These are phyloP conservation scores for Wickerhamiella vanderwaltii DNA, from an alignment of 805 yeast species.

Conservation along the genomic window DNA sequence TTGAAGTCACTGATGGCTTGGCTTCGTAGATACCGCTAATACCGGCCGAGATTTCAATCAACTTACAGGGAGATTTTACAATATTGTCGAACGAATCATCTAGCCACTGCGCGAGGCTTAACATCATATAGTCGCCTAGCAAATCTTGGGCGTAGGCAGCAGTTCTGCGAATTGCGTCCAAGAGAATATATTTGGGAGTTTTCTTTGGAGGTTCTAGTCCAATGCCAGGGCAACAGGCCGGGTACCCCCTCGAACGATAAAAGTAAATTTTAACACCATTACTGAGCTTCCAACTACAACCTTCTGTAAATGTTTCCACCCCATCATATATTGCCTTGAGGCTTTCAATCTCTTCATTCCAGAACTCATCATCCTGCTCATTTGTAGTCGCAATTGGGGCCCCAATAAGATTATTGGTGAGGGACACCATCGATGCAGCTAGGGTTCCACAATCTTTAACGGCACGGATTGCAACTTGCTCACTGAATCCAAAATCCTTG, in stretches of 20 bases:
- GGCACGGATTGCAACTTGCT: conserved; percentile 45
- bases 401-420: conserved; percentile 23
- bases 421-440: conserved; percentile 34
- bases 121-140: conserved; percentile 61
- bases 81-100: conserved; percentile 47
- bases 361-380: conserved; percentile 29
- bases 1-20: conserved; percentile 7
- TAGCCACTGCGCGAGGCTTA: conserved; percentile 64
- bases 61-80: conserved; percentile 63
- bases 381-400: conserved; percentile 8
- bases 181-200: conserved; percentile 26
- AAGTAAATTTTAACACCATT: conserved; percentile 22
- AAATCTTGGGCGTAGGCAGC: conserved; percentile 28
- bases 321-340: conserved; percentile 45
- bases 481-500: conserved; percentile 55
- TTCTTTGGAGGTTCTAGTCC: conserved; percentile 33
- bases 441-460: conserved; percentile 26
- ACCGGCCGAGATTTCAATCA: conserved; percentile 32
- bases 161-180: conserved; percentile 26
- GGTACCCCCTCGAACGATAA: conserved; percentile 45
- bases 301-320: conserved; percentile 17
- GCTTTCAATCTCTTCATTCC: conserved; percentile 70
- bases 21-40: conserved; percentile 22
- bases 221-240: conserved; percentile 57
- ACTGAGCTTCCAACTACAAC: conserved; percentile 12